Evolutionary conservation across 2,329 filamentous ascomycete genomes (phyloP).

Genomic region (Chalaropsis thielavioides): DNA sequence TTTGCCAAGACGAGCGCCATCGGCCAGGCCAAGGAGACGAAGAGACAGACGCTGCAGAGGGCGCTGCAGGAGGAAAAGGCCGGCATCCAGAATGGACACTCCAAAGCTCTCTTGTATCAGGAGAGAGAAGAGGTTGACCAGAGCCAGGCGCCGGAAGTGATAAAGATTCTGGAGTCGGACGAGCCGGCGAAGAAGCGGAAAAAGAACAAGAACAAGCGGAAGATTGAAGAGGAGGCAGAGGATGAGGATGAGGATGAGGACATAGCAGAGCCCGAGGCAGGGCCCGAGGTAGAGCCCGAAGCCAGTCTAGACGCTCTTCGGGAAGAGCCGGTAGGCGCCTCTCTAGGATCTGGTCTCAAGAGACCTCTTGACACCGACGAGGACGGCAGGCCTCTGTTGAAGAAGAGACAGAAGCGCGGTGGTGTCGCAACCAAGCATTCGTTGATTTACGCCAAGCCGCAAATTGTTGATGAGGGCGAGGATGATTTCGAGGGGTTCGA

Average conservation of each 20-base stretch:
- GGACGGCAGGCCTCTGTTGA: constrained; percentile 65
- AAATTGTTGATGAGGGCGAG: constrained; percentile 27
- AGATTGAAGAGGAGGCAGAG: constrained; percentile 6
- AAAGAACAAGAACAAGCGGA: constrained; percentile 21
- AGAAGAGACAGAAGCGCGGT: constrained; percentile 63
- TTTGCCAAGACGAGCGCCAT: constrained; percentile 66
- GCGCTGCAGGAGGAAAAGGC: constrained; percentile 50
- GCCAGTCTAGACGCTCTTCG: neutral
- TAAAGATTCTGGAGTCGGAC: constrained; percentile 21
- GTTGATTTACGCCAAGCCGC: constrained; percentile 28
- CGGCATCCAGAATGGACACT: constrained; percentile 41
- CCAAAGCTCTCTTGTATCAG: constrained; percentile 38
- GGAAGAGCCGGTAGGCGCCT: neutral
- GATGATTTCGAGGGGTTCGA: constrained; percentile 35
- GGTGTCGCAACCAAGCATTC: constrained; percentile 43
- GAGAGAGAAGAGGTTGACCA: constrained; percentile 20
- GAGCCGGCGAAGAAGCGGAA: constrained; percentile 23
- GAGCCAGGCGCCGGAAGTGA: constrained; percentile 6
- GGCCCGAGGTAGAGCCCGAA: neutral
- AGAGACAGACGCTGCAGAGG: constrained; percentile 50
- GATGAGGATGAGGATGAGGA: neutral
- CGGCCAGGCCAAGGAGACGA: constrained; percentile 57
- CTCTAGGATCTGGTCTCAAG: constrained; percentile 67
- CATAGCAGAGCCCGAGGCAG: neutral
- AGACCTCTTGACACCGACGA: constrained; percentile 69